phyloP scores from a whole-genome alignment of 2,329 filamentous ascomycete species.

The Ceratocystiopsis minuta region DNA sequence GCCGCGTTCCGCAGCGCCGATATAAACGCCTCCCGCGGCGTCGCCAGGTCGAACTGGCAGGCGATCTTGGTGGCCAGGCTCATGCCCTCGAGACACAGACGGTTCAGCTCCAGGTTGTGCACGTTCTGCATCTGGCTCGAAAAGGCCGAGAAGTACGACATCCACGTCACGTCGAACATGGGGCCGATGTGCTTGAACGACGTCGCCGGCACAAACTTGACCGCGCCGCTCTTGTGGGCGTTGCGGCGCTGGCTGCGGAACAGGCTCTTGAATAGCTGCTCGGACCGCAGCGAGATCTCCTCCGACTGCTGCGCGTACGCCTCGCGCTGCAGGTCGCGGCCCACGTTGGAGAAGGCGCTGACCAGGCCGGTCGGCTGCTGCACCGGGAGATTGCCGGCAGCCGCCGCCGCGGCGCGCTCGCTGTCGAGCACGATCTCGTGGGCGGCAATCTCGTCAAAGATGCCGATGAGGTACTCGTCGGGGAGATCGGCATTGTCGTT shows the following conservation, averaged over 20 bases:
- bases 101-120: constrained; percentile 82
- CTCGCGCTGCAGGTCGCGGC: constrained; percentile 78
- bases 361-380: constrained; percentile 48
- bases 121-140: constrained; percentile 88
- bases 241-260: constrained; percentile 78
- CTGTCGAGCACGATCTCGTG: constrained; percentile 93
- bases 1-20: constrained; percentile 84
- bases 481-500: constrained; percentile 91
- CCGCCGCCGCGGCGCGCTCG: constrained; percentile 76
- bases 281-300: constrained; percentile 57
- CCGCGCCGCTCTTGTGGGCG: constrained; percentile 44
- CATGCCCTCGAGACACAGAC: constrained; percentile 85
- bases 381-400: constrained; percentile 41
- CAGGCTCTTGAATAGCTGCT: constrained; percentile 83
- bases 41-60: constrained; percentile 82
- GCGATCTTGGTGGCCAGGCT: constrained; percentile 85
- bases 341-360: constrained; percentile 78
- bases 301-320: constrained; percentile 91
- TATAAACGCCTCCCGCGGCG: constrained; percentile 88
- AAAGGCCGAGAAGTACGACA: constrained; percentile 92
- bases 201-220: constrained; percentile 78
- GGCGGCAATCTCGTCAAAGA: constrained; percentile 78
- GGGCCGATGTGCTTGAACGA: constrained; percentile 90
- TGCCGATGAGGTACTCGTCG: constrained; percentile 72
- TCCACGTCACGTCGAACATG: constrained; percentile 99